A percentile compares a stretch with the other conserved stretches of the same genome.
Conservation (phyloP, 2,329 filamentous ascomycete species). For the Thielaviopsis ethacetica region DNA sequence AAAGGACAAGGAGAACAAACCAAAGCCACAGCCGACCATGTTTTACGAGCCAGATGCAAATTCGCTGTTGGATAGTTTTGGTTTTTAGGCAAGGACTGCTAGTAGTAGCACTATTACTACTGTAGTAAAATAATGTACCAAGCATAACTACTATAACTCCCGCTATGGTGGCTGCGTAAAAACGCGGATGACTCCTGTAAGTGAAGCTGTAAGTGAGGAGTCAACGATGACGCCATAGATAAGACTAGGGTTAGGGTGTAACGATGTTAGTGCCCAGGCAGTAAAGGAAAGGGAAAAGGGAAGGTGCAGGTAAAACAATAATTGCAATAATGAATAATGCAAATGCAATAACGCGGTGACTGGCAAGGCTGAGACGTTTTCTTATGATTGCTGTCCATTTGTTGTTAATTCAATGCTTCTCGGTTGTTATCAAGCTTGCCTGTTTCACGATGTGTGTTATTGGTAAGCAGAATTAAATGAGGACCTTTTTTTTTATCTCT, state of each 20-base stretch:
- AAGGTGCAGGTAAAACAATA: too few relatives aligned
- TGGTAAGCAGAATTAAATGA: too few relatives aligned
- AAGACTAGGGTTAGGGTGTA: neutral
- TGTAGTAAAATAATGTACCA: too few relatives aligned
- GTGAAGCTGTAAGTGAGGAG: too few relatives aligned
- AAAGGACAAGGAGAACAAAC: constrained; percentile 23
- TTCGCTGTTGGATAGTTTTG: constrained; percentile 82
- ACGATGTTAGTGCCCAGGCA: too few relatives aligned
- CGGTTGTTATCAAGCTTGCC: neutral
- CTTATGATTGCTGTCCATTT: neutral
- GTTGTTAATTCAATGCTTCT: neutral
- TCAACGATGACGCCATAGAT: neutral
- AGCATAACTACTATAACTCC: too few relatives aligned
- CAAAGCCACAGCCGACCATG: constrained; percentile 45
- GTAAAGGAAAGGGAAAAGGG: too few relatives aligned
- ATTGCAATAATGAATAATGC: too few relatives aligned
- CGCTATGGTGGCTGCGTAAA: too few relatives aligned
- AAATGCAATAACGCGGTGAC: too few relatives aligned
- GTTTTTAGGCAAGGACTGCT: constrained; percentile 40
- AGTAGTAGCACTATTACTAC: neutral
- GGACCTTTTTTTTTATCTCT: neutral
- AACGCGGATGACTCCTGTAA: too few relatives aligned
- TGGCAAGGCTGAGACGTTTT: neutral
- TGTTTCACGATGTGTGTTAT: neutral
- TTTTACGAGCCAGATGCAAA: constrained; percentile 89